phyloP scores from a whole-genome alignment of 1,284 basidiomycete species.

The Schizopora paradoxa region DNA sequence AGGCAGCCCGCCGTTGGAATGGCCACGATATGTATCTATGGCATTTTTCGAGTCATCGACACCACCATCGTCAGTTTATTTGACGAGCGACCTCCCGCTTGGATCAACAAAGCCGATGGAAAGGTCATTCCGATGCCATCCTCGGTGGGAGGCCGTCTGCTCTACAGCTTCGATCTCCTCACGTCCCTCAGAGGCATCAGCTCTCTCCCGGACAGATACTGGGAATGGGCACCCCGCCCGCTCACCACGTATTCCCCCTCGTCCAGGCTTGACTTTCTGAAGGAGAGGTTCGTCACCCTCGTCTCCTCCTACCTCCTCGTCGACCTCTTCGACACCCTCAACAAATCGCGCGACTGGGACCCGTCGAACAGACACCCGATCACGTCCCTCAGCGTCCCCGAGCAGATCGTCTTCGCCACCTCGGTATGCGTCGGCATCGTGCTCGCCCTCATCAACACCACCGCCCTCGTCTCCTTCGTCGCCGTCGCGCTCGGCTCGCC shows the following conservation, averaged over 20 bases:
- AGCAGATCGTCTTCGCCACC: conserved; percentile 19
- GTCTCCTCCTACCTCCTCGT: conserved; percentile 14
- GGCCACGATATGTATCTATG: conserved; percentile 16
- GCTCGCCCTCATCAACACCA: conserved; percentile 9
- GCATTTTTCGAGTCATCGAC: conserved; percentile 16
- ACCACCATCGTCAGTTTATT: conserved; percentile 9
- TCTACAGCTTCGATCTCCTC: conserved; percentile 21
- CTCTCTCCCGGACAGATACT: conserved; percentile 18
- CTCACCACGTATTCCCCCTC: conserved; percentile 3
- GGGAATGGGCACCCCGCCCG: conserved; percentile 18
- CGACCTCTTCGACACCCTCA: conserved; percentile 19
- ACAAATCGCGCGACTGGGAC: conserved; percentile 18
- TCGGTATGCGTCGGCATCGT: conserved; percentile 13
- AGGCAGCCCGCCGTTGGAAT: conserved; percentile 7
- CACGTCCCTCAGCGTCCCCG: conserved; percentile 16
- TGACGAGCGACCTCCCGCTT: conserved; percentile 13
- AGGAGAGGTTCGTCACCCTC: conserved; percentile 3
- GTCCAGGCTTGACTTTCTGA: conserved; percentile 13
- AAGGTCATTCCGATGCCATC: conserved; percentile 15
- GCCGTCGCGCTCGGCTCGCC: conserved; percentile 16
- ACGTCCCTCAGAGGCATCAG: conserved; percentile 20
- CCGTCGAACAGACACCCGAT: conserved; percentile 15
- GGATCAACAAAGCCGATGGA: conserved; percentile 13
- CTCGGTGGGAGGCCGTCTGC: conserved; percentile 12
- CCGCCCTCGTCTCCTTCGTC: conserved; percentile 10